A percentile compares a stretch with the other conserved stretches of the same genome.
These are phyloP conservation scores for Tagetes erecta DNA, from an alignment of 129 eudicot genomes.

Conservation along the genomic window DNA sequence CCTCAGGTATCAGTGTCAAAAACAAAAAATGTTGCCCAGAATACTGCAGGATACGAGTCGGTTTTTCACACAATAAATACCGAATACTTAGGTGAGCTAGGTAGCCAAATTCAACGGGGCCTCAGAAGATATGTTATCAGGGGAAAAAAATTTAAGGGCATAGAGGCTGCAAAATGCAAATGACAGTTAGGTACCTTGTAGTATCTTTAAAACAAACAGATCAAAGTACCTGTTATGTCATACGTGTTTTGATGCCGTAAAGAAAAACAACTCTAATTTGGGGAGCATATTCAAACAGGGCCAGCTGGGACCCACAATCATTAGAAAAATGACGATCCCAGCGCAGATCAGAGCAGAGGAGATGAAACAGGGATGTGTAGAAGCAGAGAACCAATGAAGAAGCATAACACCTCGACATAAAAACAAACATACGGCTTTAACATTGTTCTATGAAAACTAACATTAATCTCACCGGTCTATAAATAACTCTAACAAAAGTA, in stretches of 20 bases:
- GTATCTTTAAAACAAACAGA: slow-evolving; percentile 7
- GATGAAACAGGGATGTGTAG: slow-evolving; percentile 58
- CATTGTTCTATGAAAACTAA: slow-evolving; percentile 26
- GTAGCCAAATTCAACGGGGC: slow-evolving; percentile 4
- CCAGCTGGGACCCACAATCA: slow-evolving; percentile 75
- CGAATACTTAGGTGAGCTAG: neutral
- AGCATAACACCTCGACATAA: slow-evolving; percentile 95
- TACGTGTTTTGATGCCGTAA: slow-evolving; percentile 26
- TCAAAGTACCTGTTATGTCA: slow-evolving; percentile 37
- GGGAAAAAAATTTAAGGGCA: slow-evolving; percentile 10
- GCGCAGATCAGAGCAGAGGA: slow-evolving; percentile 55
- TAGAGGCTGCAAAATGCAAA: slow-evolving; percentile 30
- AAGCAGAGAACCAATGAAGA: slow-evolving; percentile 91
- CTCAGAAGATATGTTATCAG: slow-evolving; percentile 11
- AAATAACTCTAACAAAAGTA: slow-evolving; percentile 12
- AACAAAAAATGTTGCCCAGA: no score
- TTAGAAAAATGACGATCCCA: slow-evolving; percentile 62
- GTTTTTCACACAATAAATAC: neutral
- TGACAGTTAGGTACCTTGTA: slow-evolving; percentile 6
- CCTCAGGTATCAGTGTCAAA: no score
- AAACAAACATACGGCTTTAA: slow-evolving; percentile 68
- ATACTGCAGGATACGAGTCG: no score
- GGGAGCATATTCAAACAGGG: slow-evolving; percentile 32
- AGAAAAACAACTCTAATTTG: slow-evolving; percentile 42
- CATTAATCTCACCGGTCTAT: slow-evolving; percentile 24